Evolutionary conservation across 768 basidiomycete genomes (phyloP).

Genomic region (Psilocybe cubensis): DNA sequence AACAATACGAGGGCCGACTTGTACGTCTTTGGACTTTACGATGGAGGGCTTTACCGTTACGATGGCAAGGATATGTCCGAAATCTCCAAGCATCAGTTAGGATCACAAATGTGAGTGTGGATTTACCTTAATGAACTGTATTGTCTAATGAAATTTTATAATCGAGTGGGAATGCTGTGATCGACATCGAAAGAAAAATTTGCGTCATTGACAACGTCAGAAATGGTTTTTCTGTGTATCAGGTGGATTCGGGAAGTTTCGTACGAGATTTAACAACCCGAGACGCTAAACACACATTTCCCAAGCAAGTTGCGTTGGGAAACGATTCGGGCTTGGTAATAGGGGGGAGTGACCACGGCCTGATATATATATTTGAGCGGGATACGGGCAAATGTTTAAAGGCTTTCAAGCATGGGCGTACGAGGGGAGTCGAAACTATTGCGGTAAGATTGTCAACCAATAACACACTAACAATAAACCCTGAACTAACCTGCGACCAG

Average conservation of each 20-base stretch:
- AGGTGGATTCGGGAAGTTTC: background rate
- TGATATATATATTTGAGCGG: background rate
- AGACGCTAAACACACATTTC: background rate
- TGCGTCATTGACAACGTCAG: background rate
- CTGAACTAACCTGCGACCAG: too few relatives aligned
- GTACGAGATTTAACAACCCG: background rate
- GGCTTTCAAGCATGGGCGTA: background rate
- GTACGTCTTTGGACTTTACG: background rate
- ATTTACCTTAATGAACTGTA: too few relatives aligned
- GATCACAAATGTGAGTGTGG: too few relatives aligned
- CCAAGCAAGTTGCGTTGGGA: background rate
- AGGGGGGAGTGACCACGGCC: background rate
- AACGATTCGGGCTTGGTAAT: background rate
- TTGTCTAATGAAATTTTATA: too few relatives aligned
- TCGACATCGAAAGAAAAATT: background rate
- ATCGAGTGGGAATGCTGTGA: background rate
- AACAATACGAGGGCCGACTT: background rate
- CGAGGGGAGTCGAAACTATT: background rate
- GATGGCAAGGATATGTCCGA: too few relatives aligned
- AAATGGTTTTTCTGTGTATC: background rate
- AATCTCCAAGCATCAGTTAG: too few relatives aligned
- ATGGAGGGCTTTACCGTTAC: background rate
- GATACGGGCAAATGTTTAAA: background rate
- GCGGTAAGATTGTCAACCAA: background rate
- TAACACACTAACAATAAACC: too few relatives aligned